Percentiles rank a stretch among this genome's conserved stretches.
Conservation (phyloP, 176 grass and related monocot genomes). For the Musa beccarii region DNA sequence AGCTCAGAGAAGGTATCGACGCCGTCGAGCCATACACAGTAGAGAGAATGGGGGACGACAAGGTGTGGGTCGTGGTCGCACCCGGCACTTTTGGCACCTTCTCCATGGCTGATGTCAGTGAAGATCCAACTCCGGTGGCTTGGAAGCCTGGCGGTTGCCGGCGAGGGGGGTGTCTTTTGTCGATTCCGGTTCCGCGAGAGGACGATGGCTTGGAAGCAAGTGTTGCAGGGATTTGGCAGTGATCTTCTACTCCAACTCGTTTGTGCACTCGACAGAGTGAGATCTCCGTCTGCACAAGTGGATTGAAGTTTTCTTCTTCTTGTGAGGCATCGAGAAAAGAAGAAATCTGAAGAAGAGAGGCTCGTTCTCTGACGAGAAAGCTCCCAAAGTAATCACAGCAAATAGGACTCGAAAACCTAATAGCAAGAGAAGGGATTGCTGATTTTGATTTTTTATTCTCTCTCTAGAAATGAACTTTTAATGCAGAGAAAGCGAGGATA, state of each 20-base stretch:
- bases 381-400: too few relatives aligned
- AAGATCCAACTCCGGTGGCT: background rate
- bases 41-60: background rate
- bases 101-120: background rate
- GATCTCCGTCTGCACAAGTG: conserved; percentile 36
- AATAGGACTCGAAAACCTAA: too few relatives aligned
- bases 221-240: conserved; percentile 36
- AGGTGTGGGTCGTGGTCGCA: background rate
- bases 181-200: background rate
- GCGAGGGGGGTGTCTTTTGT: background rate
- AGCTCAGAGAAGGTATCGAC: conserved; percentile 35
- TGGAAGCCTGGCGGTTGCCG: conserved; percentile 26
- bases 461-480: too few relatives aligned
- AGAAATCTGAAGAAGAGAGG: background rate
- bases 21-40: conserved; percentile 33
- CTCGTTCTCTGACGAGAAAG: too few relatives aligned
- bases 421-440: too few relatives aligned
- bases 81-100: background rate
- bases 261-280: conserved; percentile 89
- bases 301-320: background rate
- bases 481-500: too few relatives aligned
- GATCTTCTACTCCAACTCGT: conserved; percentile 77
- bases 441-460: too few relatives aligned
- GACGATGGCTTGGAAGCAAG: background rate
- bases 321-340: background rate